Base-by-base conservation (phyloP, 768 basidiomycete genomes). In the Rubroboletus satanas region DNA sequence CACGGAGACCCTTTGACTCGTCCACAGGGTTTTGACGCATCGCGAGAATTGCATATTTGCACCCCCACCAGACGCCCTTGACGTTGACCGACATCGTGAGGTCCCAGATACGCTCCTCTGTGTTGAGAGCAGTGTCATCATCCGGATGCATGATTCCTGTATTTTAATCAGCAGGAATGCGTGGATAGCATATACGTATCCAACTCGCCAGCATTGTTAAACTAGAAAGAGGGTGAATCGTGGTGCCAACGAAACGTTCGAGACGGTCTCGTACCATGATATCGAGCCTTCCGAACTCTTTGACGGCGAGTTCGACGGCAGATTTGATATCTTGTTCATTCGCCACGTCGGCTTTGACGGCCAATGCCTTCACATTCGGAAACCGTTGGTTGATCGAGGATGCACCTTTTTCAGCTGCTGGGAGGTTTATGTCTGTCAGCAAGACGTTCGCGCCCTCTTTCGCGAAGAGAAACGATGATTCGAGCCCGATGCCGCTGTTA, bases 51-150 rank as follows among this genome's bases (percentile, higher is more conserved):
- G 96, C 97, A 66, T 98, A 87, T 74, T 98, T 98, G 80, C 90
- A 95, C 32, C 97, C 97, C 87, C 88, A 99, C 97, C 96, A 98
- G 56, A 98, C 97, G 49, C 97, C 97, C 74, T 98, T 99, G 66
- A 96, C 83, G 71, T 98, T 98, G 77, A 98, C 85, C 59, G 87
- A 82, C 87, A 90, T 90, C 2, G 90, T 93, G 54, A 93, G 77
- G 67, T 92, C 90, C 96, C 97, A 99, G 72, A 98, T 93, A 48
- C 80, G 83, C 73, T 99, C 97, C 68, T 96, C 93, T 17, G 97
- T 99, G 71, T 93, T 96, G 66, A 98, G 77, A 12, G 96, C 97
- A 67, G 93, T 87, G 67, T 97, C 96, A 63, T 99, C 96, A 10
- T 78, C 83, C 17, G 93, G 86, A 69, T 98, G 97, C 97, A 99